A percentile compares a stretch with the other conserved stretches of the same genome.
Conservation (phyloP, 371 early-diverging fungal species). For the Paraphysoderma sedebokerense region DNA sequence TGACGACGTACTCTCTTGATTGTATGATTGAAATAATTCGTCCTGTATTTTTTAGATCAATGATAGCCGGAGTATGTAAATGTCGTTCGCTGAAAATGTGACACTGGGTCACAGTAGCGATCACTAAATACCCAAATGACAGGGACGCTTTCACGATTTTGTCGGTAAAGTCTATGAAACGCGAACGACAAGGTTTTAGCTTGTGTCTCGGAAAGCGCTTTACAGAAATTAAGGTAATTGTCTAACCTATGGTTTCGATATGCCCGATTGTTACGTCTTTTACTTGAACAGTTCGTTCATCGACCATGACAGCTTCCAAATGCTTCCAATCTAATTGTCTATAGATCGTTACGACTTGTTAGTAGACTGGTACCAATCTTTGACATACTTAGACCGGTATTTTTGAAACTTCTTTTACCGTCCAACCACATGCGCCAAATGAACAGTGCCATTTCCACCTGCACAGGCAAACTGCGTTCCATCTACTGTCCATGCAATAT, state of each 20-base stretch:
- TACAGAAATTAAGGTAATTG: too few relatives aligned
- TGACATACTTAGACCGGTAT: too few relatives aligned
- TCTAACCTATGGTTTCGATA: conserved; percentile 19
- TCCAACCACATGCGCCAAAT: conserved; percentile 26
- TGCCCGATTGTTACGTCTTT: conserved; percentile 21
- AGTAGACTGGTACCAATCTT: too few relatives aligned
- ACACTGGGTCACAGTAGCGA: conserved; percentile 23
- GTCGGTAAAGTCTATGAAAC: conserved; percentile 26
- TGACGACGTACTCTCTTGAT: conserved; percentile 14
- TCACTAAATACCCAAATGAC: conserved; percentile 20
- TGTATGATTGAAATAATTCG: conserved; percentile 30
- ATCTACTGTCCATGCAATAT: conserved; percentile 32
- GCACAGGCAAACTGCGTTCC: conserved; percentile 30
- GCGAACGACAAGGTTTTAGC: too few relatives aligned
- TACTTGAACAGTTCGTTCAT: conserved; percentile 22
- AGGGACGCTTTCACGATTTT: conserved; percentile 20
- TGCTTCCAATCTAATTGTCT: conserved; percentile 31
- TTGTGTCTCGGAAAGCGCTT: too few relatives aligned
- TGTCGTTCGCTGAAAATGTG: conserved; percentile 19
- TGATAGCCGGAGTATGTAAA: conserved; percentile 19
- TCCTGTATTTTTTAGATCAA: conserved; percentile 24
- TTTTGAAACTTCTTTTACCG: conserved; percentile 8
- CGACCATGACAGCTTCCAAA: conserved; percentile 26
- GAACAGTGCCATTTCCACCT: conserved; percentile 23
- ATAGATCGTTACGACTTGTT: too few relatives aligned